Evolutionary conservation across 176 grass and related monocot species (phyloP).

Genomic region (Avena eriantha): DNA sequence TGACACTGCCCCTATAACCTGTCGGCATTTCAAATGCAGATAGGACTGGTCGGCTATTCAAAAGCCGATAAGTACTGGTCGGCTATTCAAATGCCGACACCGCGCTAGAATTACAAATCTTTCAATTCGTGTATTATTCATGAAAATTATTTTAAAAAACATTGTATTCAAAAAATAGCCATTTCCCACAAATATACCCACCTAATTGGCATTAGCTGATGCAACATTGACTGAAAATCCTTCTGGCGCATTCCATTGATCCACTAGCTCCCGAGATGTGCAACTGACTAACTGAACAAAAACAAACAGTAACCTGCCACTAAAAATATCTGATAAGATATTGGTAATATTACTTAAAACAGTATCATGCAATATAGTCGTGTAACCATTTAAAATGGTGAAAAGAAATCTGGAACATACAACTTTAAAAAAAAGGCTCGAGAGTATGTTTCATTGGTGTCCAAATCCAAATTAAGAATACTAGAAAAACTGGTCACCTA

Average conservation of each 20-base stretch:
- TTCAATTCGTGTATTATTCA: too few relatives aligned
- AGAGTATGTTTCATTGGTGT: neutral
- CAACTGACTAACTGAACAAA: slow-evolving; percentile 84
- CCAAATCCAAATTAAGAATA: neutral
- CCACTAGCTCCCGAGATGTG: slow-evolving; percentile 74
- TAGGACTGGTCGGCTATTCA: too few relatives aligned
- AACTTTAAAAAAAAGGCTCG: neutral
- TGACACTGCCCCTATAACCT: too few relatives aligned
- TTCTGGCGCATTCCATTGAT: slow-evolving; percentile 91
- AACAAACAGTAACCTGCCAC: slow-evolving; percentile 79
- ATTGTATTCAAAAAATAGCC: too few relatives aligned
- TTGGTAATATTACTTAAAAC: neutral
- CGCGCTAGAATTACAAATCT: too few relatives aligned
- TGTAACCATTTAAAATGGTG: neutral
- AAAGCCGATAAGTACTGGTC: too few relatives aligned
- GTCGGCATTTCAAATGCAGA: too few relatives aligned
- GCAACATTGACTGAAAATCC: slow-evolving; percentile 97
- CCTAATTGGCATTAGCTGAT: slow-evolving; percentile 91
- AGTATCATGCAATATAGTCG: neutral
- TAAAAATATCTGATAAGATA: slow-evolving; percentile 31
- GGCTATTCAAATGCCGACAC: too few relatives aligned
- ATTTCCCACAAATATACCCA: slow-evolving; percentile 29
- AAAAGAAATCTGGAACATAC: neutral
- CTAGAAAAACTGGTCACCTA: neutral
- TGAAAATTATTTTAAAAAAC: too few relatives aligned